A percentile compares a stretch with the other conserved stretches of the same genome.
Evolutionary conservation across 2,329 filamentous ascomycete species (phyloP).

Genomic region (Chaetomiaceae sp.): DNA sequence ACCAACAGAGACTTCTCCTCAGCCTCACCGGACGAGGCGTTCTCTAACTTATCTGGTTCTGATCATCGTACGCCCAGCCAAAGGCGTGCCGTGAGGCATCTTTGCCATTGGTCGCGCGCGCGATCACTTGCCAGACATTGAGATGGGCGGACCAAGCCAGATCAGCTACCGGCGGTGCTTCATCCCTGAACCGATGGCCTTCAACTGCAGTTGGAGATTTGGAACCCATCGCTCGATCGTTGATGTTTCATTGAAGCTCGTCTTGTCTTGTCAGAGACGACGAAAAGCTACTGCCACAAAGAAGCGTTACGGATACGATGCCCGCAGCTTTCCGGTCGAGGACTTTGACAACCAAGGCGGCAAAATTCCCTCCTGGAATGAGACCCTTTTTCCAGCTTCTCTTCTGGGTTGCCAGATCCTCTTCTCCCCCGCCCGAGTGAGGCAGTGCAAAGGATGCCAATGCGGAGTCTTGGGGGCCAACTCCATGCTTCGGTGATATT

Average conservation of each 20-base stretch:
- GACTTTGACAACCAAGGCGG: background rate
- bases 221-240: too few species aligned
- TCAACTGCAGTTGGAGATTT: background rate
- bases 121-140: background rate
- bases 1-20: background rate
- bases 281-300: too few species aligned
- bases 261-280: background rate
- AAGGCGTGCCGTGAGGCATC: background rate
- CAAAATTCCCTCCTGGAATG: conserved; percentile 4
- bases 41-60: background rate
- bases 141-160: background rate
- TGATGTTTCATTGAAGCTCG: too few species aligned
- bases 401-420: background rate
- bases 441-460: conserved; percentile 10
- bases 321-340: background rate
- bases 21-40: background rate
- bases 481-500: background rate
- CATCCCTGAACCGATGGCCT: background rate
- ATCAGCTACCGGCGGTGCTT: background rate
- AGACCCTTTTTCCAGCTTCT: background rate
- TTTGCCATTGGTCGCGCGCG: background rate
- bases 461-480: conserved; percentile 5
- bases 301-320: too few species aligned
- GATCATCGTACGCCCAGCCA: background rate
- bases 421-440: conserved; percentile 4